phyloP scores from a whole-genome alignment of 2,329 filamentous ascomycete species.

The Trichoderma atroviride region DNA sequence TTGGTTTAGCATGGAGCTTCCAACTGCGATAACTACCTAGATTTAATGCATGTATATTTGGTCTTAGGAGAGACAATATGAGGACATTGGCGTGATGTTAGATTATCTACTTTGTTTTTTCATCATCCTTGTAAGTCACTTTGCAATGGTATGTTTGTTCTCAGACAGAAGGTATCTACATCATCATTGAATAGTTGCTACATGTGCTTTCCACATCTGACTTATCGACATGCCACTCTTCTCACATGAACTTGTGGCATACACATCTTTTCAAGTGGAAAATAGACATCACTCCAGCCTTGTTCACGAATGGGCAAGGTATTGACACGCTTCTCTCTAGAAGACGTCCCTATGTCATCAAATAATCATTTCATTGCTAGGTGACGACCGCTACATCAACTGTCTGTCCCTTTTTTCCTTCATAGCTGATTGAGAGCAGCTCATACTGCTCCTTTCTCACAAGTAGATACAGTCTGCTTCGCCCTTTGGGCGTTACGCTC shows the following conservation, averaged over 20 bases:
- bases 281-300: too few relatives aligned
- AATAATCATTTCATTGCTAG: slow-evolving; percentile 24
- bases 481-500: slow-evolving; percentile 7
- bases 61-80: neutral
- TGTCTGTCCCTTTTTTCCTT: neutral
- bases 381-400: slow-evolving; percentile 8
- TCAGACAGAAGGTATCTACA: neutral
- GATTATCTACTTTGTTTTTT: neutral
- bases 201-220: neutral
- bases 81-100: neutral
- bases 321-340: neutral
- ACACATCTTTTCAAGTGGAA: neutral
- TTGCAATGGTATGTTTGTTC: neutral
- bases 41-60: neutral
- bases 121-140: neutral
- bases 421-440: slow-evolving; percentile 1
- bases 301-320: neutral
- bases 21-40: neutral
- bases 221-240: neutral
- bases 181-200: too few relatives aligned
- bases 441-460: neutral
- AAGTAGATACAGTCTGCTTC: neutral
- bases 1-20: neutral
- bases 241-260: neutral
- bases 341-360: slow-evolving; percentile 3